Evolutionary conservation across 352 stramenopile species (phyloP).

Genomic region (Phytopythium sindhum): DNA sequence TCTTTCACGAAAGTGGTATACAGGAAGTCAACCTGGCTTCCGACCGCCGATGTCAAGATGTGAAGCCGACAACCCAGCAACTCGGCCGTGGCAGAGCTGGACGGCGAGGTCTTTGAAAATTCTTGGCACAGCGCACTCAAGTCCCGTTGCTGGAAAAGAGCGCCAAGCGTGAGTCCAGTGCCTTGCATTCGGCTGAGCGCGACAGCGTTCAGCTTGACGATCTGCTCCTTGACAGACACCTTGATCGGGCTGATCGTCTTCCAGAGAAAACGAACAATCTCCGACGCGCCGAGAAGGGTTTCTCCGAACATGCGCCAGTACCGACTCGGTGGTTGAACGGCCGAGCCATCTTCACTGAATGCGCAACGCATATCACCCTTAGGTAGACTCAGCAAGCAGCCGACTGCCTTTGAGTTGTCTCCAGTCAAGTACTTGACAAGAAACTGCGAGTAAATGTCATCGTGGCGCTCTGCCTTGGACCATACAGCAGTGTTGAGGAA

Average conservation of each 20-base stretch:
- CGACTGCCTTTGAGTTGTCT: constrained; percentile 39
- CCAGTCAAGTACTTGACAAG: constrained; percentile 65
- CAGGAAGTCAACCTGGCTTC: constrained; percentile 42
- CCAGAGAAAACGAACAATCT: constrained; percentile 60
- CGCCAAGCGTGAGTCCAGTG: constrained; percentile 42
- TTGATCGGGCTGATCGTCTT: constrained; percentile 52
- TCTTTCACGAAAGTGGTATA: constrained; percentile 43
- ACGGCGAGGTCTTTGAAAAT: constrained; percentile 27
- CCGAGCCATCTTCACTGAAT: constrained; percentile 27
- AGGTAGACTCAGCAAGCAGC: constrained; percentile 48
- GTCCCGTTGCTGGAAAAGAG: constrained; percentile 64
- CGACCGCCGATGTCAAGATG: constrained; percentile 31
- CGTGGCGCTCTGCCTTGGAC: constrained; percentile 37
- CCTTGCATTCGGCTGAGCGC: constrained; percentile 48
- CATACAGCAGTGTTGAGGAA: constrained; percentile 63
- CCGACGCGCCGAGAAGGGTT: constrained; percentile 62
- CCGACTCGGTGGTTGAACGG: constrained; percentile 15
- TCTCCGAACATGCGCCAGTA: constrained; percentile 80
- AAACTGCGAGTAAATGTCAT: constrained; percentile 78
- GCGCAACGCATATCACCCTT: constrained; percentile 52
- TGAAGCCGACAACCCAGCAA: constrained; percentile 40
- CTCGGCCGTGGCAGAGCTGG: constrained; percentile 26
- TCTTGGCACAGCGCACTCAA: constrained; percentile 42
- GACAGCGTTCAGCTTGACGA: constrained; percentile 51
- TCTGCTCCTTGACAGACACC: constrained; percentile 41